These are phyloP conservation scores for Aureoboletus auriporus DNA, from an alignment of 768 basidiomycete species.

Conservation along the genomic window DNA sequence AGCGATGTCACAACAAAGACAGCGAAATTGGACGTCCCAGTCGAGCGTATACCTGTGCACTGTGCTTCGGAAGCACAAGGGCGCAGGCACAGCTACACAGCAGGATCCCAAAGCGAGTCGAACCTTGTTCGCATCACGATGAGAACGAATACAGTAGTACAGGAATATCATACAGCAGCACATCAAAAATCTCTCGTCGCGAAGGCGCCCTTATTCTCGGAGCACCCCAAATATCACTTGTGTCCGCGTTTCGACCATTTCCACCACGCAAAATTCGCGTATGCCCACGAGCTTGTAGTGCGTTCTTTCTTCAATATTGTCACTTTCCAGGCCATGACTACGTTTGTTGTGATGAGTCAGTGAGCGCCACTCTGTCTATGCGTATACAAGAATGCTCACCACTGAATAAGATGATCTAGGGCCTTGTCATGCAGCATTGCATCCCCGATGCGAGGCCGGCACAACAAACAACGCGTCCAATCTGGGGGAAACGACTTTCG, in stretches of 20 bases:
- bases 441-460: constrained; percentile 5
- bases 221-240: neutral
- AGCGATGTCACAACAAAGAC: neutral
- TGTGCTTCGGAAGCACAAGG: neutral
- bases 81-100: constrained; percentile 9
- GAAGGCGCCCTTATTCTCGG: neutral
- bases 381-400: neutral
- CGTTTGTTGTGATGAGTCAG: neutral
- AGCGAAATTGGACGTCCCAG: no score
- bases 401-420: neutral
- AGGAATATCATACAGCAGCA: neutral
- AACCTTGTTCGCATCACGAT: constrained; percentile 1
- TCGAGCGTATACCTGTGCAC: neutral
- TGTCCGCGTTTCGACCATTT: neutral
- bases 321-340: neutral
- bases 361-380: neutral
- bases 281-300: neutral
- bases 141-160: neutral
- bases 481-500: neutral
- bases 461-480: constrained; percentile 8
- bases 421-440: neutral
- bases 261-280: neutral
- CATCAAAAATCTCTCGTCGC: neutral
- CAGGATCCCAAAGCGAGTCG: constrained; percentile 2
- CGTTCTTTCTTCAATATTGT: neutral